Evolutionary conservation across 1,284 basidiomycete genomes (phyloP).

Genomic region (Apiotrichum akiyoshidainum): DNA sequence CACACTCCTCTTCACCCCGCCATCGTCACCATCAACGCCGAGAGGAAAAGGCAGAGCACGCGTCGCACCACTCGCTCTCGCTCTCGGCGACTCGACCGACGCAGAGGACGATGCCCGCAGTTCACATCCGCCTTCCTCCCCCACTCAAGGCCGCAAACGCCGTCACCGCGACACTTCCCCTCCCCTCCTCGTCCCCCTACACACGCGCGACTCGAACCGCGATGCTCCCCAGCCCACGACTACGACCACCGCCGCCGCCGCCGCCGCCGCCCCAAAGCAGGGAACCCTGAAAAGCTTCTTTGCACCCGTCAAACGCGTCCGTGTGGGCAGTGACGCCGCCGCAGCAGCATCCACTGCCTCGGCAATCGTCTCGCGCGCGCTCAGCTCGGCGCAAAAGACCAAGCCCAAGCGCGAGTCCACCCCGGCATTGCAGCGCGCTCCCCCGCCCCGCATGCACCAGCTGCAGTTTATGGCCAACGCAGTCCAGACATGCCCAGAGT

Average conservation of each 20-base stretch:
- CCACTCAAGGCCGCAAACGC: conserved; percentile 3
- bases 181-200: neutral
- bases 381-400: neutral
- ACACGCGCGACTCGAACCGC: neutral
- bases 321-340: neutral
- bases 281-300: conserved; percentile 39
- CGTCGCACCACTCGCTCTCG: too few relatives aligned
- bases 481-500: conserved; percentile 45
- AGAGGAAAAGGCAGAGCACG: neutral
- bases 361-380: neutral
- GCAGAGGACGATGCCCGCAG: neutral
- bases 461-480: conserved; percentile 38
- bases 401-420: conserved; percentile 13
- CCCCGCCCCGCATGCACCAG: conserved; percentile 23
- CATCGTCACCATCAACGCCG: conserved; percentile 7
- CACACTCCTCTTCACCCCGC: conserved; percentile 6
- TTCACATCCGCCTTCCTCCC: neutral
- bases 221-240: neutral
- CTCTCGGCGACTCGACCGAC: neutral
- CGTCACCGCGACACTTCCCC: neutral
- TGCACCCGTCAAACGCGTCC: conserved; percentile 8
- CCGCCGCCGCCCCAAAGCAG: conserved; percentile 18
- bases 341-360: neutral
- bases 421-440: neutral
- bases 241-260: too few relatives aligned